Conservation (phyloP, 1,139 yeast species). For the Sugiyamaella grinbergsii region DNA sequence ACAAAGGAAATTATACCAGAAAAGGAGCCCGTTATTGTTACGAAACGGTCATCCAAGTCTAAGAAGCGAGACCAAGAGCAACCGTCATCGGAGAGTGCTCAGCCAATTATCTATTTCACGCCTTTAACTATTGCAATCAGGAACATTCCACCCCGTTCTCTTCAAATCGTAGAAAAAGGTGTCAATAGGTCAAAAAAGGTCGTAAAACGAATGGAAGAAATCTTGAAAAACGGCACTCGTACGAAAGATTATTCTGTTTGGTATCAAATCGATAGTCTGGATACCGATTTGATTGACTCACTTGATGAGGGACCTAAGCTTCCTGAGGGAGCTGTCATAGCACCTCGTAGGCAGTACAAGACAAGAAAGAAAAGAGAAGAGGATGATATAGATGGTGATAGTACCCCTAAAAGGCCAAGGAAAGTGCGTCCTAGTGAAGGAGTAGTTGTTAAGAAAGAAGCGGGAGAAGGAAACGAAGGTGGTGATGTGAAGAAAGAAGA, state of each 20-base stretch:
- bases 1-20: constrained; percentile 50
- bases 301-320: constrained; percentile 37
- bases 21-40: constrained; percentile 1
- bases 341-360: constrained; percentile 38
- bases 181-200: constrained; percentile 61
- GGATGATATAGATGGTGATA: constrained; percentile 21
- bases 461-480: constrained; percentile 9
- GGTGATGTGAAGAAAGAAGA: background rate
- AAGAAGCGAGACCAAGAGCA: constrained; percentile 8
- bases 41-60: constrained; percentile 28
- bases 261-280: constrained; percentile 82
- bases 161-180: constrained; percentile 71
- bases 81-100: constrained; percentile 33
- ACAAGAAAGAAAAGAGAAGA: constrained; percentile 31
- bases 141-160: constrained; percentile 64
- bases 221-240: constrained; percentile 62
- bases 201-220: constrained; percentile 59
- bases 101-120: constrained; percentile 43
- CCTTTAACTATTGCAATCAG: constrained; percentile 65
- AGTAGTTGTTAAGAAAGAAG: constrained; percentile 13
- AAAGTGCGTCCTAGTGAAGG: constrained; percentile 4
- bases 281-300: constrained; percentile 53
- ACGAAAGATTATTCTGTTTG: constrained; percentile 67
- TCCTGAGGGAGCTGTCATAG: constrained; percentile 37
- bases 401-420: constrained; percentile 17